Evolutionary conservation across 495 filamentous ascomycete genomes (phyloP), one percentile per base, ranked within the genome.

Genomic region (Penicillium longicatenatum): DNA sequence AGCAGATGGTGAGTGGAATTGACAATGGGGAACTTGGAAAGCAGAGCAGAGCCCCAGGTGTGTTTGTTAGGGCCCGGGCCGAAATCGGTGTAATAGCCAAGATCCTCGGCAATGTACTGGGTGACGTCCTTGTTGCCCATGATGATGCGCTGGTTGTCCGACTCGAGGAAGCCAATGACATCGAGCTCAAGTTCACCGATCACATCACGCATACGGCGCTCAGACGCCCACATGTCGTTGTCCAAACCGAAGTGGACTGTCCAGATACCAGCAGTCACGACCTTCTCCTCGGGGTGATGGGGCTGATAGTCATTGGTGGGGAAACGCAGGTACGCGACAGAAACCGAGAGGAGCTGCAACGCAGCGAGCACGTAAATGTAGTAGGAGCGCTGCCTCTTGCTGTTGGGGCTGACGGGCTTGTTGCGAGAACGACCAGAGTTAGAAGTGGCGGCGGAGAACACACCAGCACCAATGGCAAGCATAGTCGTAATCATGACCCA

Each of bases 41-140:
- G 83, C 58, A 99, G 79, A 6, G 93, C 94, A 7, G 86, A 80
- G 52, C 95, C 95, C 95, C 95, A 99, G 0, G 95, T 99, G 78
- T 99, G 95, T 76, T 98, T 98, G 82, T 99, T 94, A 11, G 95
- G 95, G 6, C 95, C 94, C 33, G 95, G 95, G 31, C 95, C 95
- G 65, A 92, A 97, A 73, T 99, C 95, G 20, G 92, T 91, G 68
- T 97, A 99, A 93, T 98, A 98, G 51, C 93, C 95, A 26, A 99
- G 78, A 48, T 98, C 93, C 66, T 97, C 94, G 24, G 95, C 93
- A 33, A 99, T 82, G 73, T 90, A 93, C 71, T 98, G 94, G 14
- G 95, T 97, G 48, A 90, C 88, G 71, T 99, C 95, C 64, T 93
- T 90, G 75, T 97, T 99, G 52, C 95, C 95, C 95, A 99, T 99